Conservation (phyloP, 139 green algal genomes). For the Closterium sp. region DNA sequence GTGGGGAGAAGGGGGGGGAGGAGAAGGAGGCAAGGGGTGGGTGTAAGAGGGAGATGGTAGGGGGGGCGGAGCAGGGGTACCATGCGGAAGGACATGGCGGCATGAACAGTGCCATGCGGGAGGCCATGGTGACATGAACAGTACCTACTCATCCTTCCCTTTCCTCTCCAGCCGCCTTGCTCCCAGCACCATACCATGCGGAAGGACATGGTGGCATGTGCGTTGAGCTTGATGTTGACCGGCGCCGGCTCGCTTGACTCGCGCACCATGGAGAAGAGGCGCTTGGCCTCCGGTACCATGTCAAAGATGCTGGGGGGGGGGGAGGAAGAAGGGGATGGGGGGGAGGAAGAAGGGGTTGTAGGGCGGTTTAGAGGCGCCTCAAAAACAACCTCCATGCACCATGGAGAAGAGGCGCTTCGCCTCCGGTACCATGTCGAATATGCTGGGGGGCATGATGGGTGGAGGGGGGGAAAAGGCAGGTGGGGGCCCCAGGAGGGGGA, state of each 20-base stretch:
- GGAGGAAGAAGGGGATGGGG: not conserved
- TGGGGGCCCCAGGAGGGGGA: too few species aligned
- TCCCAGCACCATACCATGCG: not conserved
- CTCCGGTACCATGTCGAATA: not conserved
- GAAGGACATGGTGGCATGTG: not conserved
- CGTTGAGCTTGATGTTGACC: constrained; percentile 3
- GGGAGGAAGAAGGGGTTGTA: not conserved
- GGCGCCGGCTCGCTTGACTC: not conserved
- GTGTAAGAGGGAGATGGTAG: too few species aligned
- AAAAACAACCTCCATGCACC: too few species aligned
- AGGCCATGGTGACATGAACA: too few species aligned
- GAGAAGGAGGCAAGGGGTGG: too few species aligned
- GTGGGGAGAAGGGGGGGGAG: not conserved
- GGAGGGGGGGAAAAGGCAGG: too few species aligned
- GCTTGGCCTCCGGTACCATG: not conserved
- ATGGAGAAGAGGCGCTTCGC: not conserved
- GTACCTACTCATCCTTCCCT: too few species aligned
- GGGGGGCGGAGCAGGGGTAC: too few species aligned
- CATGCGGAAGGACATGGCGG: too few species aligned
- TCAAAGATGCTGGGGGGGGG: not conserved
- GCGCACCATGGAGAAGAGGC: not conserved
- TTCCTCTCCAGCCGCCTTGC: too few species aligned
- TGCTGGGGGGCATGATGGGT: not conserved
- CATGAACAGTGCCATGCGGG: too few species aligned
- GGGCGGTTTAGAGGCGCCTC: too few species aligned